Evolutionary conservation across 352 stramenopile species (phyloP).

Genomic region (Pythium myriotylum): DNA sequence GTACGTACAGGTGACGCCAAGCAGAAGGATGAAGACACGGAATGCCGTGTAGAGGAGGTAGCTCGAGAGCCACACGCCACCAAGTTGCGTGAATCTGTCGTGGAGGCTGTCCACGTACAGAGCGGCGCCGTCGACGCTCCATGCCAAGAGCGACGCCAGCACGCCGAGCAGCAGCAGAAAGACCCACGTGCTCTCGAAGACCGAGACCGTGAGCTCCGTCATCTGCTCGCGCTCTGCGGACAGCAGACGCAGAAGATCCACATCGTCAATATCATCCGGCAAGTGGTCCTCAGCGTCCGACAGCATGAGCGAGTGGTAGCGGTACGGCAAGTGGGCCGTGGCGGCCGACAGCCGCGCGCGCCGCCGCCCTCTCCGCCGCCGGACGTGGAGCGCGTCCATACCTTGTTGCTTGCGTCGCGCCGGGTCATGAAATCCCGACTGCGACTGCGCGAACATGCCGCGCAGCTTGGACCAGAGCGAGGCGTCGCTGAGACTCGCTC

Average conservation of each 20-base stretch:
- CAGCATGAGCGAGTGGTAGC: slow-evolving; percentile 29
- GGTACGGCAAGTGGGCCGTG: slow-evolving; percentile 23
- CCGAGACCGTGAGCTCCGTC: slow-evolving; percentile 41
- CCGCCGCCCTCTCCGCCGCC: slow-evolving; percentile 3
- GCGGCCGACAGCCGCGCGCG: slow-evolving; percentile 15
- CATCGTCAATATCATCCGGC: slow-evolving; percentile 29
- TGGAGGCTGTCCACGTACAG: slow-evolving; percentile 45
- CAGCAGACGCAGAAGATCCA: slow-evolving; percentile 27
- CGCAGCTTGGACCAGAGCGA: slow-evolving; percentile 24
- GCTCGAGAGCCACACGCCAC: slow-evolving; percentile 47
- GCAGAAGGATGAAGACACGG: slow-evolving; percentile 57
- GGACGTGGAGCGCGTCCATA: slow-evolving; percentile 15
- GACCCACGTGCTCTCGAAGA: slow-evolving; percentile 79
- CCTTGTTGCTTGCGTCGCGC: slow-evolving; percentile 37
- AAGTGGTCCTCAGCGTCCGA: slow-evolving; percentile 20
- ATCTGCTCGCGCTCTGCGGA: slow-evolving; percentile 57
- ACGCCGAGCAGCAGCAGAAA: slow-evolving; percentile 65
- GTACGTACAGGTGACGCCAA: slow-evolving; percentile 62
- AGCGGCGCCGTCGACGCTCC: slow-evolving; percentile 67
- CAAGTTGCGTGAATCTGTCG: slow-evolving; percentile 44
- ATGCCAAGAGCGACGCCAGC: slow-evolving; percentile 59
- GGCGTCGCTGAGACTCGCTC: background rate
- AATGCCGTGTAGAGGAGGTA: slow-evolving; percentile 69
- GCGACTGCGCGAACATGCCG: slow-evolving; percentile 18
- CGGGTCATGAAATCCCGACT: slow-evolving; percentile 37